These are phyloP conservation scores for Globisporangium irregulare DNA, from an alignment of 352 stramenopile genomes.

Conservation along the genomic window DNA sequence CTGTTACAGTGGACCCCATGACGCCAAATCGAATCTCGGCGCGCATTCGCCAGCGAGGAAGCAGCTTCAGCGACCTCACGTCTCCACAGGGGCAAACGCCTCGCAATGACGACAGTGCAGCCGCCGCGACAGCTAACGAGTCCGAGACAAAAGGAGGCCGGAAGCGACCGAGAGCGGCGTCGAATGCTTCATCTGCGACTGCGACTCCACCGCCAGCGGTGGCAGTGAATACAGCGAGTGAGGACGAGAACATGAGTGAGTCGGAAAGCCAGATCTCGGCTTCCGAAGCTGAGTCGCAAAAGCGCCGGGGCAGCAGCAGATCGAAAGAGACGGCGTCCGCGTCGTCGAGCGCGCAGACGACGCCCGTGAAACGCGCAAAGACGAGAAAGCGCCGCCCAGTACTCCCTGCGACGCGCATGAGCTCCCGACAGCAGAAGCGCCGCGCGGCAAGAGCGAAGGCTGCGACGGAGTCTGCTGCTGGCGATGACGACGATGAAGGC, in stretches of 20 bases:
- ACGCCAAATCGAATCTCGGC: conserved; percentile 52
- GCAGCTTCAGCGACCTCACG: conserved; percentile 40
- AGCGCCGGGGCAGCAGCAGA: conserved; percentile 21
- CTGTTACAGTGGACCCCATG: conserved; percentile 14
- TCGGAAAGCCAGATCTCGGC: conserved; percentile 60
- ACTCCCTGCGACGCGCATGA: conserved; percentile 52
- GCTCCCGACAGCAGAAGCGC: conserved; percentile 66
- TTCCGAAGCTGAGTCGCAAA: conserved; percentile 43
- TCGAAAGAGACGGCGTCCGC: conserved; percentile 14
- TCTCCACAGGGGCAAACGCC: conserved; percentile 15
- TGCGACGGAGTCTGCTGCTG: conserved; percentile 16
- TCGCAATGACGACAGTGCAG: conserved; percentile 13
- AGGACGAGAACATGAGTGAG: conserved; percentile 43
- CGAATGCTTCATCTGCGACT: conserved; percentile 22
- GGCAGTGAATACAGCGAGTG: conserved; percentile 24
- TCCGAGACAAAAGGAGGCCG: not conserved
- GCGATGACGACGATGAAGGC: conserved; percentile 15
- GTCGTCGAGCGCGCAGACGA: conserved; percentile 19
- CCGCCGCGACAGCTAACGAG: not conserved
- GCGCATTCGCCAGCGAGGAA: conserved; percentile 48
- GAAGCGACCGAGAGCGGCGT: conserved; percentile 35
- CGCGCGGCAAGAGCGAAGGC: conserved; percentile 37
- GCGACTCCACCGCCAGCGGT: conserved; percentile 9
- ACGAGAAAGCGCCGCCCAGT: conserved; percentile 45
- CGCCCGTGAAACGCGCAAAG: conserved; percentile 27